These are phyloP conservation scores for Hyaloscypha bicolor DNA, from an alignment of 495 filamentous ascomycete species.

Conservation along the genomic window DNA sequence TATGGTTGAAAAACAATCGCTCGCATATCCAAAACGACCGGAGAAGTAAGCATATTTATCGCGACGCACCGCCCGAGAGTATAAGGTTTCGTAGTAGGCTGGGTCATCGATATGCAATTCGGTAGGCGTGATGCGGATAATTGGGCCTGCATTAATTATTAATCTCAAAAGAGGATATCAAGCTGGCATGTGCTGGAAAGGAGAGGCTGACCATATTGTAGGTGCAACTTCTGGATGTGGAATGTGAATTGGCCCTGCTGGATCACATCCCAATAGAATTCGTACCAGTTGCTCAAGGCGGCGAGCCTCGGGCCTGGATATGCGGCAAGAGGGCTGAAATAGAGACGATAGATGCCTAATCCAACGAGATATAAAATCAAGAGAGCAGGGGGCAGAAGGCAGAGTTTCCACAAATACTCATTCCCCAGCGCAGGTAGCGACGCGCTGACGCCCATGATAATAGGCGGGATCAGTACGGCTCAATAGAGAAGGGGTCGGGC, in stretches of 20 bases:
- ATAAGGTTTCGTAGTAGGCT: conserved; percentile 52
- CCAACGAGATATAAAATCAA: conserved; percentile 1
- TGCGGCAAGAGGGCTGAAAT: conserved; percentile 44
- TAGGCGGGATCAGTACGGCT: no score
- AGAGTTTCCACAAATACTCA: conserved; percentile 2
- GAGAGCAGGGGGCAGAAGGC: conserved; percentile 14
- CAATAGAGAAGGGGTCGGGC: no score
- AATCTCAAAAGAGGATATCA: neutral
- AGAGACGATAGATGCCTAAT: conserved; percentile 37
- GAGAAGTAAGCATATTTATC: conserved; percentile 15
- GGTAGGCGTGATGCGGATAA: conserved; percentile 59
- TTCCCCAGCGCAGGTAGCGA: no score
- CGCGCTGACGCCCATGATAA: no score
- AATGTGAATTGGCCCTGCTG: conserved; percentile 28
- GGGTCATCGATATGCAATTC: conserved; percentile 59
- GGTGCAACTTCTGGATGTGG: conserved; percentile 34
- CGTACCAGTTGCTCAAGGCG: conserved; percentile 45
- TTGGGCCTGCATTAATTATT: conserved; percentile 39
- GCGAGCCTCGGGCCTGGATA: conserved; percentile 52
- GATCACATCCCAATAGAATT: conserved; percentile 29
- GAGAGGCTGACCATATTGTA: conserved; percentile 40
- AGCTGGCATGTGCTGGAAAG: neutral
- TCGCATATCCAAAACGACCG: conserved; percentile 5
- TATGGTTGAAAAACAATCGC: conserved; percentile 46
- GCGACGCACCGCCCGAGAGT: conserved; percentile 24